These are phyloP conservation scores for Globisporangium radiosum DNA, from an alignment of 352 stramenopile genomes.

Conservation along the genomic window DNA sequence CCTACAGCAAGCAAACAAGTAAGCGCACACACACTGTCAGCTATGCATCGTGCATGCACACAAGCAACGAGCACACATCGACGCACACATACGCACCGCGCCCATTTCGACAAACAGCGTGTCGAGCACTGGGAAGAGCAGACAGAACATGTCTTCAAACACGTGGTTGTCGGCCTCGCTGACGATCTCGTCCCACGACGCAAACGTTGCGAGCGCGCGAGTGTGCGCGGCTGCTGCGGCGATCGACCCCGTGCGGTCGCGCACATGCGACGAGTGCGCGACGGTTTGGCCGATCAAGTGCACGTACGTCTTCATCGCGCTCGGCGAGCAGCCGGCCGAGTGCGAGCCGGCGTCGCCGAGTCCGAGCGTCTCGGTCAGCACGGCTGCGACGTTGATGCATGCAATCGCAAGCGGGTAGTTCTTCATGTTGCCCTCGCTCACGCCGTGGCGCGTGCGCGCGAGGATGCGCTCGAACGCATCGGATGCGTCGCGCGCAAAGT, in stretches of 20 bases:
- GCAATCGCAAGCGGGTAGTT: conserved; percentile 85
- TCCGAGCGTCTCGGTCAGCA: conserved; percentile 70
- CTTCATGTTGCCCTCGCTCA: conserved; percentile 85
- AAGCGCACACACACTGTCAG: no score
- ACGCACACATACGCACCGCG: conserved; percentile 41
- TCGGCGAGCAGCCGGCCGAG: conserved; percentile 54
- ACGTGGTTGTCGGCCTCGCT: conserved; percentile 69
- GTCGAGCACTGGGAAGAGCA: conserved; percentile 76
- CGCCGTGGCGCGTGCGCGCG: conserved; percentile 65
- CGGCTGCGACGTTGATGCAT: conserved; percentile 76
- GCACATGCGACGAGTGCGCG: conserved; percentile 18
- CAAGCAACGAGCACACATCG: no score
- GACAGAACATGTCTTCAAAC: conserved; percentile 82
- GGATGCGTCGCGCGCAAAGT: conserved; percentile 67
- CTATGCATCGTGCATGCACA: no score
- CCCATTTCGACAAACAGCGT: conserved; percentile 84
- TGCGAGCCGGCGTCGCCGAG: conserved; percentile 77
- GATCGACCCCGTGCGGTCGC: conserved; percentile 20
- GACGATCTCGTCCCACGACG: conserved; percentile 71
- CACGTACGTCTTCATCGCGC: conserved; percentile 74
- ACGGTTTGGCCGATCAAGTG: conserved; percentile 54
- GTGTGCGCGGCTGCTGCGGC: conserved; percentile 13
- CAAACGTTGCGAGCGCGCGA: conserved; percentile 29
- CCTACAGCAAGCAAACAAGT: conserved; percentile 20
- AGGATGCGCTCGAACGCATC: conserved; percentile 66